Evolutionary conservation across 768 basidiomycete species (phyloP).

Genomic region (Asterophora parasitica): DNA sequence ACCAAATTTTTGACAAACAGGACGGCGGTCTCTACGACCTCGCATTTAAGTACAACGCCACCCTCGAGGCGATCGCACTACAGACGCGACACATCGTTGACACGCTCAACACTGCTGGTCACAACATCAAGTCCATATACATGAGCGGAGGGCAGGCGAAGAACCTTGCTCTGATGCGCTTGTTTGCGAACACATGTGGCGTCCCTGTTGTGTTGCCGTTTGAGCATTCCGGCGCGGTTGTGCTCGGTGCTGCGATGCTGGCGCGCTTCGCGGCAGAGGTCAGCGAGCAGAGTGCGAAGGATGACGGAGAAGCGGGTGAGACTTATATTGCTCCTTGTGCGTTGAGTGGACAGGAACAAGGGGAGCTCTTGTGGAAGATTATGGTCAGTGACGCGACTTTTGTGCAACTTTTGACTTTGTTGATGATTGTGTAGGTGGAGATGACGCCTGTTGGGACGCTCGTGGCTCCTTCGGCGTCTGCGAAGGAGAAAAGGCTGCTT

Average conservation of each 20-base stretch:
- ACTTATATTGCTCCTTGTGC: slow-evolving; percentile 11
- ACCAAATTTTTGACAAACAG: slow-evolving; percentile 25
- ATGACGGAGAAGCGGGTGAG: slow-evolving; percentile 20
- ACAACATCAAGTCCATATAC: slow-evolving; percentile 78
- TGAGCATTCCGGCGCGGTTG: slow-evolving; percentile 76
- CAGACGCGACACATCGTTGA: slow-evolving; percentile 95
- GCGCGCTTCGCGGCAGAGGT: slow-evolving; percentile 78
- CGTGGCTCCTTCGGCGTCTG: slow-evolving; percentile 57
- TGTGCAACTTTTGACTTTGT: background rate
- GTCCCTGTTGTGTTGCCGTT: slow-evolving; percentile 81
- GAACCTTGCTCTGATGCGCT: slow-evolving; percentile 83
- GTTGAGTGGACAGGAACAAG: slow-evolving; percentile 43
- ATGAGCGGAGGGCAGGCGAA: slow-evolving; percentile 93
- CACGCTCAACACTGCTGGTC: slow-evolving; percentile 80
- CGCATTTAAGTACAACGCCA: slow-evolving; percentile 84
- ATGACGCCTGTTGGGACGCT: slow-evolving; percentile 87
- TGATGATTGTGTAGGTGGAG: slow-evolving; percentile 50
- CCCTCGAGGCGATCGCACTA: slow-evolving; percentile 89
- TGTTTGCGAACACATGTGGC: slow-evolving; percentile 80
- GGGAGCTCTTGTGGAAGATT: slow-evolving; percentile 78
- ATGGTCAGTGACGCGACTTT: slow-evolving; percentile 54
- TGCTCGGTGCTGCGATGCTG: slow-evolving; percentile 91
- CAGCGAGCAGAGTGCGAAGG: slow-evolving; percentile 14
- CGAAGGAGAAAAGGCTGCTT: slow-evolving; percentile 67
- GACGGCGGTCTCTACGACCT: slow-evolving; percentile 75